These are phyloP conservation scores for Ambrosiella cleistominuta DNA, from an alignment of 2,329 filamentous ascomycete species.

Conservation along the genomic window DNA sequence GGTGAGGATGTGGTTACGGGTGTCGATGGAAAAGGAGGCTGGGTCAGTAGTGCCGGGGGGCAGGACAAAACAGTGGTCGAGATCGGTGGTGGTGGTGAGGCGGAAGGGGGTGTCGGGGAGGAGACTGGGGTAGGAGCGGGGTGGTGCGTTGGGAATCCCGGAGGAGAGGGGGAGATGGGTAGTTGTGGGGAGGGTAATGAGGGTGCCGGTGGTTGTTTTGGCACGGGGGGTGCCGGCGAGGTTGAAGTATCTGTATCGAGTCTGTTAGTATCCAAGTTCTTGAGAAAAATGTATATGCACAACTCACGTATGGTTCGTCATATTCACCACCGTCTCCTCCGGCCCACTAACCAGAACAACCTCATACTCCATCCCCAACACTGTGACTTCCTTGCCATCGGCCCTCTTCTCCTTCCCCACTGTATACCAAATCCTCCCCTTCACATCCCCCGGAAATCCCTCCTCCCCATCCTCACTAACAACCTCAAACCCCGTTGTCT, in stretches of 20 bases:
- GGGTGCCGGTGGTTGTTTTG: slow-evolving; percentile 41
- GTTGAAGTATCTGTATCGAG: slow-evolving; percentile 41
- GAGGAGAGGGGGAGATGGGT: slow-evolving; percentile 43
- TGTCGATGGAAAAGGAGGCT: slow-evolving; percentile 43
- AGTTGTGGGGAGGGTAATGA: slow-evolving; percentile 54
- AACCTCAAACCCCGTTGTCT: slow-evolving; percentile 34
- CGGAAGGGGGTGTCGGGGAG: slow-evolving; percentile 50
- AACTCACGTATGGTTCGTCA: slow-evolving; percentile 70
- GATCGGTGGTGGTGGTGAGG: slow-evolving; percentile 50
- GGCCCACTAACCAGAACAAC: slow-evolving; percentile 60
- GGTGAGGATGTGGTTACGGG: slow-evolving; percentile 40
- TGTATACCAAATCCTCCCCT: slow-evolving; percentile 62
- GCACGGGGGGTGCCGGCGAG: slow-evolving; percentile 49
- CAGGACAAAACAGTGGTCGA: slow-evolving; percentile 84
- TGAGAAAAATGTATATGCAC: not conserved
- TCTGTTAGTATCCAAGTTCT: not conserved
- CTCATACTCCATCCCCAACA: slow-evolving; percentile 79
- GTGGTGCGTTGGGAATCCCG: slow-evolving; percentile 47
- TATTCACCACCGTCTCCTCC: slow-evolving; percentile 78
- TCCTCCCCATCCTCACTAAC: slow-evolving; percentile 68
- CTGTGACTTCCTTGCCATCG: slow-evolving; percentile 44
- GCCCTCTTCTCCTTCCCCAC: slow-evolving; percentile 44
- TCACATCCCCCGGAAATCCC: slow-evolving; percentile 74
- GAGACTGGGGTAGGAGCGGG: slow-evolving; percentile 47
- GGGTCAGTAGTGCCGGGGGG: slow-evolving; percentile 29